Base-by-base conservation (phyloP, 495 filamentous ascomycete genomes). In the Trichoderma gamsii region DNA sequence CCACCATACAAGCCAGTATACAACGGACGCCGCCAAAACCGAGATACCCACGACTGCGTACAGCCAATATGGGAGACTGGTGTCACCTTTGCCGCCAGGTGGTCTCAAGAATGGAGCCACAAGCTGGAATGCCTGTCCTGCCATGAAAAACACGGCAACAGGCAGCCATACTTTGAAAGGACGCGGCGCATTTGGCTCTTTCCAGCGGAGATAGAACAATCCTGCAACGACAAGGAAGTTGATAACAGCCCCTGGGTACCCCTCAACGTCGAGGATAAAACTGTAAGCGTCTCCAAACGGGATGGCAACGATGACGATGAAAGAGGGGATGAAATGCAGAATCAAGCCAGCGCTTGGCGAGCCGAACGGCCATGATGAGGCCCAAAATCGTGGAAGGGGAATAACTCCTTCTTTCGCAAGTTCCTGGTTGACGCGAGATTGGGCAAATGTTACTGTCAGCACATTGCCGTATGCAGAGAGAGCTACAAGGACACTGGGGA, bases 401-500 rank as follows among this genome's bases (percentile, higher is more conserved):
- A 91, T 73, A 38, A 90, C 84, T 0, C 88, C 88, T 74, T 89
- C 85, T 44, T 83, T 81, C 29, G 86, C 88, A 13, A 90, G 81
- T 75, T 90, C 88, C 76, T 89, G 86, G 70, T 89, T 90, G 25
- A 90, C 75, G 4, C 88, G 83, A 5, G 88, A 85, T 79, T 90
- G 75, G 1, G 79, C 80, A 64, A 81, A 81, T 65, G 73, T 73
- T 35, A 78, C 78, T 12, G 80, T 79, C 29, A 78, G 71, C 18
- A 82, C 76, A 71, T 90, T 90, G 2, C 88, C 89, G 23, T 86
- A 79, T 3, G 81, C 80, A 49, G 79, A 82, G 18, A 87, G 69
- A 0, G 84, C 84, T 32, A 87, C 83, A 52, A 87, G 83, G 25
- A 82, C 83, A 0, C 56, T 61, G 56, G 25, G 16, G 15, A 61